Percentiles rank a stretch among this genome's conserved stretches.
phyloP scores from a whole-genome alignment of 805 yeast species.

The Sungouiozyma ichnusensis region DNA sequence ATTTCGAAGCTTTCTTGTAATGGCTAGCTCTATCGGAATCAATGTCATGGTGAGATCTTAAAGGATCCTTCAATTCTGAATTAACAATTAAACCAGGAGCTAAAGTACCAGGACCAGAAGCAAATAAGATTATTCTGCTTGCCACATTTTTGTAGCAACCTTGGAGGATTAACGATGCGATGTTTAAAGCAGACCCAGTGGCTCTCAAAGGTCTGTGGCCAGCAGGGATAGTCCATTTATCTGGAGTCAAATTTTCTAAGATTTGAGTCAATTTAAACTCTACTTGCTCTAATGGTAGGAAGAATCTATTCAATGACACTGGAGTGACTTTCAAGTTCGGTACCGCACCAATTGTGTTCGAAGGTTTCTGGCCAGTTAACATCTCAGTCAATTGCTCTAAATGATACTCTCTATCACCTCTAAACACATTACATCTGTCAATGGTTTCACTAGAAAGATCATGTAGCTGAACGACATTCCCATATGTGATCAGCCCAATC shows the following conservation, averaged over 20 bases:
- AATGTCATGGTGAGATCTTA: constrained; percentile 93
- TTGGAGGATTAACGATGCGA: constrained; percentile 75
- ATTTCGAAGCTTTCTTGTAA: constrained; percentile 75
- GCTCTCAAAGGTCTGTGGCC: constrained; percentile 82
- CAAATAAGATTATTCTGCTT: constrained; percentile 78
- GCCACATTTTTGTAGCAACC: constrained; percentile 77
- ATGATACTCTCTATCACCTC: constrained; percentile 79
- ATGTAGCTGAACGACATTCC: constrained; percentile 84
- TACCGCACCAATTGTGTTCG: constrained; percentile 19
- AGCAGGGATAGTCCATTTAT: constrained; percentile 83
- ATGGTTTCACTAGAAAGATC: constrained; percentile 63
- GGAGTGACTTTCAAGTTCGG: constrained; percentile 31
- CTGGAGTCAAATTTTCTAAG: constrained; percentile 65
- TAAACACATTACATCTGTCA: constrained; percentile 68
- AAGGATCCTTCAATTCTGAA: constrained; percentile 84
- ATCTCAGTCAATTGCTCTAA: constrained; percentile 47
- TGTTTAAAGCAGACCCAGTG: constrained; percentile 84
- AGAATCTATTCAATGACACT: constrained; percentile 47
- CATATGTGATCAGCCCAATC: constrained; percentile 74
- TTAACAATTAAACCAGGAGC: constrained; percentile 93
- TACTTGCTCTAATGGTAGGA: constrained; percentile 63
- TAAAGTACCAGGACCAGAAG: constrained; percentile 92
- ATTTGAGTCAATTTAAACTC: constrained; percentile 76
- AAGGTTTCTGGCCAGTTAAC: constrained; percentile 46
- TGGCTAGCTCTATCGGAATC: constrained; percentile 86